Percentiles rank a stretch among this genome's conserved stretches.
phyloP scores from a whole-genome alignment of 1,139 yeast genomes.

The Sugiyamaella pinicola region DNA sequence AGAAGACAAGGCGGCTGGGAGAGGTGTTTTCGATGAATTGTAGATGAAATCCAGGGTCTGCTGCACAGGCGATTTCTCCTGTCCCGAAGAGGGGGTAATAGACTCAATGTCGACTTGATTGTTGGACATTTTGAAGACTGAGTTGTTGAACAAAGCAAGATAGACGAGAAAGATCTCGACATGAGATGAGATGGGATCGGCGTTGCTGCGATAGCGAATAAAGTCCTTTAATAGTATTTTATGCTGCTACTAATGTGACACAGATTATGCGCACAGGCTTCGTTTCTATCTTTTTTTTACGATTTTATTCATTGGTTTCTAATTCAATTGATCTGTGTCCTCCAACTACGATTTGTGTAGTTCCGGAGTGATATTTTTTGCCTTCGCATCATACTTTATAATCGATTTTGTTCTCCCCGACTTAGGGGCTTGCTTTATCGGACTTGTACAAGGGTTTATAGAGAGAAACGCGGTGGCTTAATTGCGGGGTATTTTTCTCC shows the following conservation, averaged over 20 bases:
- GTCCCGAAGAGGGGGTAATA: background rate
- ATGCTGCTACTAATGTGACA: too few species aligned
- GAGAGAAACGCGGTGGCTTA: too few species aligned
- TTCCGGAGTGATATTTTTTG: background rate
- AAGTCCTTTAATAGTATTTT: background rate
- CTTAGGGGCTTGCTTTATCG: conserved; percentile 1
- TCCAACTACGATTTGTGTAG: conserved; percentile 1
- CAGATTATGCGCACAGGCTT: too few species aligned
- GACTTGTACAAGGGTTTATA: too few species aligned
- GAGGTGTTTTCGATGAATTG: conserved; percentile 34
- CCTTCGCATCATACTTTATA: background rate
- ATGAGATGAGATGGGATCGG: too few species aligned
- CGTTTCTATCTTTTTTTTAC: background rate
- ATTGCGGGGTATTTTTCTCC: too few species aligned
- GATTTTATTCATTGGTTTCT: background rate
- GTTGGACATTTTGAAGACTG: conserved; percentile 11
- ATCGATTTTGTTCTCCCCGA: conserved; percentile 1
- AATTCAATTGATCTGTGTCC: background rate
- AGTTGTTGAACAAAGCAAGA: too few species aligned
- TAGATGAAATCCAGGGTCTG: conserved; percentile 22
- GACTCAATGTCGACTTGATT: conserved; percentile 10
- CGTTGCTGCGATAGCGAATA: background rate
- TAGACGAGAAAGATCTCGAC: too few species aligned
- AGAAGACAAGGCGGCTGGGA: conserved; percentile 36
- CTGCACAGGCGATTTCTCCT: conserved; percentile 2